Conservation (phyloP, 805 yeast genomes). For the Candida chilensis region DNA sequence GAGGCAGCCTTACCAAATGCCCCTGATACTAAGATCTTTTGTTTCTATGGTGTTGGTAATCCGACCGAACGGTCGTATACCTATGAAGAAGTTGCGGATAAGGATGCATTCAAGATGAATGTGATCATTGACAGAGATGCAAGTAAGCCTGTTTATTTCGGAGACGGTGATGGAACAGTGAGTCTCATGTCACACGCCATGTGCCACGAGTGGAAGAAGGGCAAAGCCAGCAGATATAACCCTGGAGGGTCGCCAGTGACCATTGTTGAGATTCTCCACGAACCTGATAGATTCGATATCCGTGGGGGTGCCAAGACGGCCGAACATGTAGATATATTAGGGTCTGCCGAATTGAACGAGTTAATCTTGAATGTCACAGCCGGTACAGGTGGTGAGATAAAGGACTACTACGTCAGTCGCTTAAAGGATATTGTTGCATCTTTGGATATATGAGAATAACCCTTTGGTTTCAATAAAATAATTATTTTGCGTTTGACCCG, state of each 20-base stretch:
- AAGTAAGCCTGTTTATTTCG: conserved; percentile 60
- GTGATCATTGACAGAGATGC: conserved; percentile 62
- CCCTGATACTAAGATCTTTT: conserved; percentile 80
- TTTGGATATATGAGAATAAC: conserved; percentile 31
- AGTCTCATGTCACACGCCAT: conserved; percentile 79
- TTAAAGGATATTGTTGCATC: conserved; percentile 52
- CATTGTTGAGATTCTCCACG: conserved; percentile 85
- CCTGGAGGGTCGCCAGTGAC: conserved; percentile 72
- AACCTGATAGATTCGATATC: conserved; percentile 88
- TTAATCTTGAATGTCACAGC: conserved; percentile 72
- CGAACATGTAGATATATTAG: conserved; percentile 94
- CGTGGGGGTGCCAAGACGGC: conserved; percentile 98
- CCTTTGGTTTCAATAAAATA: too few species aligned
- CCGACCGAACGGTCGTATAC: conserved; percentile 92
- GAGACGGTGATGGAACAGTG: conserved; percentile 97
- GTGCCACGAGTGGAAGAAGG: conserved; percentile 85
- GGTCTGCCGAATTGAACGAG: conserved; percentile 89
- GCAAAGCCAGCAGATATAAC: conserved; percentile 53
- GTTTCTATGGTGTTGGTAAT: conserved; percentile 94
- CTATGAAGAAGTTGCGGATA: conserved; percentile 62
- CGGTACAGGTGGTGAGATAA: conserved; percentile 66
- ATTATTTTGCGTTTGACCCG: too few species aligned
- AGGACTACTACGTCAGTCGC: conserved; percentile 48
- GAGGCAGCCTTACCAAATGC: conserved; percentile 91
- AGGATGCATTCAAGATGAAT: conserved; percentile 42